A percentile compares a stretch with the other conserved stretches of the same genome.
Evolutionary conservation across 108 stramenopile genomes (phyloP).

Genomic region (Aurantiochytrium sp.): DNA sequence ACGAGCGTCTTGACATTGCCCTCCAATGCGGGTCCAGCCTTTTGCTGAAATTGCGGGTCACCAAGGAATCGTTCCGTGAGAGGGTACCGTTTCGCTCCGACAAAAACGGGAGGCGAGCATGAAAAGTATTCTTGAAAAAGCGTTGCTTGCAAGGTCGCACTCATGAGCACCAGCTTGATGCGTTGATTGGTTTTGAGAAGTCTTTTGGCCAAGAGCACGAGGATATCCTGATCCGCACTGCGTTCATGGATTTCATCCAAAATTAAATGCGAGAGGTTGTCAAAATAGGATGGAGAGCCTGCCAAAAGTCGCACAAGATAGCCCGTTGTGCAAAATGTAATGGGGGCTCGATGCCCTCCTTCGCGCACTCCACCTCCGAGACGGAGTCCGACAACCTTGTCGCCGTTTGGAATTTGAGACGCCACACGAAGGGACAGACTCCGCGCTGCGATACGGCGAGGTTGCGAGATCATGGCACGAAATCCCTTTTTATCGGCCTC

Average conservation of each 20-base stretch:
- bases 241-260: constrained; percentile 71
- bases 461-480: neutral
- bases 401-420: neutral
- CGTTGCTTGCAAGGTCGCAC: neutral
- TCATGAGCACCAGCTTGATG: constrained; percentile 17
- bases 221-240: constrained; percentile 59
- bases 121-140: constrained; percentile 13
- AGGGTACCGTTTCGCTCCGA: neutral
- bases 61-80: neutral
- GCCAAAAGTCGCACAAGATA: neutral
- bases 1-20: neutral
- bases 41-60: neutral
- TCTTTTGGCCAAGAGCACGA: constrained; percentile 32
- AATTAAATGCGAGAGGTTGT: constrained; percentile 57
- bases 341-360: neutral
- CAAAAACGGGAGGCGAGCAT: neutral
- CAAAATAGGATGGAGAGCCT: neutral
- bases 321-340: neutral
- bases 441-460: neutral
- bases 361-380: neutral
- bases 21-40: neutral
- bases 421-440: neutral
- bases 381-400: neutral
- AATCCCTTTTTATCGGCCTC: neutral
- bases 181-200: neutral